Evolutionary conservation across 2,329 filamentous ascomycete species (phyloP), one percentile per base, ranked within the genome.

Genomic region (Pseudogymnoascus sp.): DNA sequence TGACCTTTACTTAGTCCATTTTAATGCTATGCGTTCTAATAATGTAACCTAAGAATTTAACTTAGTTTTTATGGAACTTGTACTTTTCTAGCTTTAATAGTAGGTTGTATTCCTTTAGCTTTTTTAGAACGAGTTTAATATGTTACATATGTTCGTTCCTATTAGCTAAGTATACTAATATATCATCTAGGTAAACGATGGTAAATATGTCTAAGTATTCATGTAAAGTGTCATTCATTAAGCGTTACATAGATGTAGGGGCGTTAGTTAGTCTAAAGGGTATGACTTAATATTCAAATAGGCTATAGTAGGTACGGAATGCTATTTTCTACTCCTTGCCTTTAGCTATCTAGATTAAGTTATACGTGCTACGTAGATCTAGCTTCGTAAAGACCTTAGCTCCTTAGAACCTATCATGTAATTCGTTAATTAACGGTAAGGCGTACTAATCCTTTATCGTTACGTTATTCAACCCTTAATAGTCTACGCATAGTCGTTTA

Each of bases 261-360:
- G 65, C 62, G 61, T 71, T 70, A 13, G 26, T 35, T 37, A 62
- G 44, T n/a, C 61, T 65, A 66, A 74, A 73, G 7, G 59, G 66
- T 64, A 73, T 71, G 10, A 78, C 69, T 40, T 71, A 47, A 40
- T 71, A 78, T 64, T 78, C 61, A 64, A 67, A 78, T 4, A 68
- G 64, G 42, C 72, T 67, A 64, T 72, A 76, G 26, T 69, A 61
- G 1, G 67, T 76, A 16, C 62, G 21, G 62, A 77, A 78, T 0
- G 68, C 68, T 16, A 66, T 76, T 63, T 73, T 75, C 68, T 66
- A 75, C 64, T 76, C 67, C 37, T 77, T 62, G n/a, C 5, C 70
- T 70, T 65, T 67, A 19, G n/a, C n/a, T n/a, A 78, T 76, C 8
- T 66, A 31, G 1, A 77, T 71, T 1, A 68, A 40, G 50, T 77